phyloP scores from a whole-genome alignment of 192 early-diverging fungal species.

The Gaertneriomyces sp. region DNA sequence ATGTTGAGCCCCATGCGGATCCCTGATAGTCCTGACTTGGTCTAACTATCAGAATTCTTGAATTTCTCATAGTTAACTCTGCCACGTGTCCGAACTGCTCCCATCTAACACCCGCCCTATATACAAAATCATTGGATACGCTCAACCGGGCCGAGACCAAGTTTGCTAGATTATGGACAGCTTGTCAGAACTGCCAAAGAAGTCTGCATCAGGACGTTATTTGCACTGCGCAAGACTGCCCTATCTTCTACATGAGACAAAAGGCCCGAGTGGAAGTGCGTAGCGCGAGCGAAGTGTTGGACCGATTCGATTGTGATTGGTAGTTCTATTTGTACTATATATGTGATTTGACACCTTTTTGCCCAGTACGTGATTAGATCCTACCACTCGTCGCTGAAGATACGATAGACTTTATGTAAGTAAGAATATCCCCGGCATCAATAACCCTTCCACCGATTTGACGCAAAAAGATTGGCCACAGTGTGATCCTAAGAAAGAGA shows the following conservation, averaged over 20 bases:
- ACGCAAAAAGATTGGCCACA: too few species aligned
- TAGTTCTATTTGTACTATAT: slow-evolving; percentile 18
- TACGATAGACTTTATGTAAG: too few species aligned
- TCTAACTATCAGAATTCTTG: too few species aligned
- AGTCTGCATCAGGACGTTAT: slow-evolving; percentile 90
- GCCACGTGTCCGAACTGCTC: too few species aligned
- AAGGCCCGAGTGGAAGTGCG: slow-evolving; percentile 91
- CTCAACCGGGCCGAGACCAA: slow-evolving; percentile 71
- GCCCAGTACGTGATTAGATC: too few species aligned
- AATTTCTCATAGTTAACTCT: too few species aligned
- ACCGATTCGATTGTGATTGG: slow-evolving; percentile 46
- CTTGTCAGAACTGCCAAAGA: slow-evolving; percentile 96
- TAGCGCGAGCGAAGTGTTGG: slow-evolving; percentile 65
- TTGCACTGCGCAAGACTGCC: slow-evolving; percentile 93
- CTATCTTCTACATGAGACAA: slow-evolving; percentile 98
- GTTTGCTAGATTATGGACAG: slow-evolving; percentile 91
- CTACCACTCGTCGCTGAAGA: too few species aligned
- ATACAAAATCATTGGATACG: slow-evolving; percentile 65
- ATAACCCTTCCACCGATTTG: too few species aligned
- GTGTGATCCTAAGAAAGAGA: too few species aligned
- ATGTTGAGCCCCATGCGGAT: neutral
- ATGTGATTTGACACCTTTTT: too few species aligned
- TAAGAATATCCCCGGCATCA: too few species aligned
- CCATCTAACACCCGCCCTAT: slow-evolving; percentile 40
- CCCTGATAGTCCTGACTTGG: too few species aligned